A percentile compares a stretch with the other conserved stretches of the same genome.
These are phyloP conservation scores for Maudiozyma pseudohumilis DNA, from an alignment of 805 yeast species.

Conservation along the genomic window DNA sequence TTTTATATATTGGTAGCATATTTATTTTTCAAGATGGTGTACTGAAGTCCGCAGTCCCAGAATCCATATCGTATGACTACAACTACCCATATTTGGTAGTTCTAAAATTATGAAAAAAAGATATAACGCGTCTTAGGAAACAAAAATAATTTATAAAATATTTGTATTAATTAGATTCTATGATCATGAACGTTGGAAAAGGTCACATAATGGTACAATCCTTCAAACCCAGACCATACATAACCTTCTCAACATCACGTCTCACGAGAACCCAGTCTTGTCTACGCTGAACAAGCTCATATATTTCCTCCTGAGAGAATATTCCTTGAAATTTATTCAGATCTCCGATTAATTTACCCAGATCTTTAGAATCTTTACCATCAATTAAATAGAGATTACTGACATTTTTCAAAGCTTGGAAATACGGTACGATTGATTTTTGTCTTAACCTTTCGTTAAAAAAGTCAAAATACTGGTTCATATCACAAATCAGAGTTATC, in stretches of 20 bases:
- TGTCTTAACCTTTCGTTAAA: conserved; percentile 48
- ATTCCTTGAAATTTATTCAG: conserved; percentile 80
- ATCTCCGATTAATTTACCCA: conserved; percentile 77
- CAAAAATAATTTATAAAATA: no score
- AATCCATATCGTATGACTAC: no score
- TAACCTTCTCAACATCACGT: conserved; percentile 80
- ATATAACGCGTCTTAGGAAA: no score
- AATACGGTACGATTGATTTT: conserved; percentile 63
- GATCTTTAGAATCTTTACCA: conserved; percentile 57
- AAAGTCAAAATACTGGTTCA: conserved; percentile 70
- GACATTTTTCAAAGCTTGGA: conserved; percentile 72
- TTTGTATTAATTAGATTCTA: no score
- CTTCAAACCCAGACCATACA: conserved; percentile 79
- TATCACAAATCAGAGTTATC: conserved; percentile 65
- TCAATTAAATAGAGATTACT: conserved; percentile 73
- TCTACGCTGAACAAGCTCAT: conserved; percentile 79
- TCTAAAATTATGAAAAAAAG: no score
- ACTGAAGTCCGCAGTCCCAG: no score
- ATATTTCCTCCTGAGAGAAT: conserved; percentile 87
- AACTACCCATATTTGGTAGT: no score
- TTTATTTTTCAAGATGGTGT: no score
- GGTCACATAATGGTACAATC: conserved; percentile 56
- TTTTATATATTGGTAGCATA: no score
- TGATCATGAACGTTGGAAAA: background rate
- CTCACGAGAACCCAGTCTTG: conserved; percentile 76